Base-by-base conservation (phyloP, 805 yeast genomes). In the Yarrowia sp. region DNA sequence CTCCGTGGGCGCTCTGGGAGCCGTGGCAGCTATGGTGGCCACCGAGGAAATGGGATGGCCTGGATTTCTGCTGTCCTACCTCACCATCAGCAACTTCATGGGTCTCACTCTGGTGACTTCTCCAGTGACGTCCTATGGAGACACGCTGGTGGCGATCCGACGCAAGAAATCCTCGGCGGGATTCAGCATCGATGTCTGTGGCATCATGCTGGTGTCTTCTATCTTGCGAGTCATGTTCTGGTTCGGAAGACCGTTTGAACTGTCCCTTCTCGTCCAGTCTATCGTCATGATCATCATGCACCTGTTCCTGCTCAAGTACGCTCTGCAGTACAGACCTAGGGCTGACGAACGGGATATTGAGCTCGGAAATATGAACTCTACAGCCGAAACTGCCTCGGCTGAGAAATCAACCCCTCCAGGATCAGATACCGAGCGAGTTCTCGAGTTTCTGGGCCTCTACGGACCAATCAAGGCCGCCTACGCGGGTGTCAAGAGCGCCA, bases 101-200 rank as follows among this genome's bases (percentile, higher is more conserved):
- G 89, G 89, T 72, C 82, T 87, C 72, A 78, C 89, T 75, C 87
- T 92, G 75, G 85, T 92, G 40, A 85, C 90, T 74, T 89, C 97
- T 0, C 98, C 98, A 1, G 77, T 92, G 53, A 83, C 93, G 70
- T 90, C 97, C 8, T 92, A 93, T 75, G 97, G 97, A 2, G 85
- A 95, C 15, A 92, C 97, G 0, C 85, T 92, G 43, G 81, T 86
- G 58, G 82, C 89, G 71, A 92, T 92, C 14, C 83, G 86, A 73
- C 80, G 83, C 58, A 83, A 85, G 42, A 81, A 87, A 75, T 84
- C 92, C 0, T 85, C 94, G 0, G 81, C 85, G 26, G 98, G 97
- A 26, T 92, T 92, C 75, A 89, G 97, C 5, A 81, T 92, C n/a
- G 98, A 93, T 78, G 90, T 93, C 11, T 93, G 97, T 78, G 93